Evolutionary conservation across 2,329 filamentous ascomycete genomes (phyloP).

Genomic region (Moelleriella libera): DNA sequence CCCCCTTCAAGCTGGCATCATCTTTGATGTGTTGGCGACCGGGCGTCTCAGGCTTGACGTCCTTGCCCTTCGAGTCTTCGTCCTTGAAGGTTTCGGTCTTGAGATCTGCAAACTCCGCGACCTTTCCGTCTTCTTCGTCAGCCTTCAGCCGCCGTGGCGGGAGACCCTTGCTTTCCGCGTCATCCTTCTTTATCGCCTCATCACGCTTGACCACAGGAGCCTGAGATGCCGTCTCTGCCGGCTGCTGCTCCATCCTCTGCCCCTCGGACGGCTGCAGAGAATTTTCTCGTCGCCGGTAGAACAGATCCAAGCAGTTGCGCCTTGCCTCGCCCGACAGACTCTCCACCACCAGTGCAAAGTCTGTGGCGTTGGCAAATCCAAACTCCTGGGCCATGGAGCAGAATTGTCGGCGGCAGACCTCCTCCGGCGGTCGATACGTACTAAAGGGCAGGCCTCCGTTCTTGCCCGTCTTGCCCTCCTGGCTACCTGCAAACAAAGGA

Average conservation of each 20-base stretch:
- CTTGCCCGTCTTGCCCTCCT: constrained; percentile 15
- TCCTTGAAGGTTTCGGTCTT: constrained; percentile 6
- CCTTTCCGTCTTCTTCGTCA: not conserved
- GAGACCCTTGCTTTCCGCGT: not conserved
- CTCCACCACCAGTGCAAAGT: constrained; percentile 86
- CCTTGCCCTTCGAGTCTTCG: constrained; percentile 1
- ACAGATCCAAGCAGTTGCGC: constrained; percentile 62
- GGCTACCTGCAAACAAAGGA: constrained; percentile 42
- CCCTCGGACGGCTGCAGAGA: constrained; percentile 11
- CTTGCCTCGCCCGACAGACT: constrained; percentile 77
- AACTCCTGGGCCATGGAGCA: constrained; percentile 76
- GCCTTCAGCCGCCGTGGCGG: not conserved
- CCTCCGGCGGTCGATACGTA: constrained; percentile 57
- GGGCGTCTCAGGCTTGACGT: constrained; percentile 7
- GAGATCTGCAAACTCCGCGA: constrained; percentile 2
- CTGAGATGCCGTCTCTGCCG: not conserved
- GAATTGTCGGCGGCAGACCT: constrained; percentile 70
- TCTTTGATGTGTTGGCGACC: not conserved
- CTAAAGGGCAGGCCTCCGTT: constrained; percentile 17
- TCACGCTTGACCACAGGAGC: not conserved
- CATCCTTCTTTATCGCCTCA: not conserved
- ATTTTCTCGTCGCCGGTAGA: constrained; percentile 57
- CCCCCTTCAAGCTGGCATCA: not conserved
- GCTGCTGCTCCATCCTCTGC: constrained; percentile 5
- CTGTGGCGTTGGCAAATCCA: constrained; percentile 60